phyloP scores from a whole-genome alignment of 2,329 filamentous ascomycete genomes.

The Colletotrichum musae region DNA sequence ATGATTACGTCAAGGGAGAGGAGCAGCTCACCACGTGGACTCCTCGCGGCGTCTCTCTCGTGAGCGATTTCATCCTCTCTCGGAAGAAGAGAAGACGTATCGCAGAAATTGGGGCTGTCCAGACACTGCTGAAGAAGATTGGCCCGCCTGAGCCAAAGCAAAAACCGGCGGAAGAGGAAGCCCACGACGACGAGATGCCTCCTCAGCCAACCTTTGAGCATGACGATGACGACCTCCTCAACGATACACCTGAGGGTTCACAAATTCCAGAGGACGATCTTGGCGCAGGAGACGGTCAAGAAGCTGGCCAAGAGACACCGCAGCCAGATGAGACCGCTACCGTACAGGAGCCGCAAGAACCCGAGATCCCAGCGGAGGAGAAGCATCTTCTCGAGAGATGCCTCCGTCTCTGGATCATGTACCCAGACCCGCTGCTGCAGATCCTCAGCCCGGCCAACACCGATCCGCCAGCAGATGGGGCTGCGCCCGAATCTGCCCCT shows the following conservation, averaged over 20 bases:
- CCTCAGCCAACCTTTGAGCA: conserved; percentile 60
- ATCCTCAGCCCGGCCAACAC: conserved; percentile 75
- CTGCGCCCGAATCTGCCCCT: conserved; percentile 61
- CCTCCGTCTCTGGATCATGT: conserved; percentile 75
- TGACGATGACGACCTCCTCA: conserved; percentile 70
- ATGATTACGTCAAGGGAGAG: conserved; percentile 97
- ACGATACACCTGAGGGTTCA: conserved; percentile 69
- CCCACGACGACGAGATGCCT: conserved; percentile 53
- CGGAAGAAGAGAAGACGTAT: conserved; percentile 81
- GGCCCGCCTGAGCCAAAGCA: conserved; percentile 61
- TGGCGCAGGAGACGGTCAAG: conserved; percentile 43
- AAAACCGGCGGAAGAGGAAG: conserved; percentile 50
- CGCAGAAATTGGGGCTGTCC: conserved; percentile 84
- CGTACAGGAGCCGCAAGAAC: conserved; percentile 44
- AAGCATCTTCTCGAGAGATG: conserved; percentile 66
- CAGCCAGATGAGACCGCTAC: conserved; percentile 44
- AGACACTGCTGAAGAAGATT: conserved; percentile 75
- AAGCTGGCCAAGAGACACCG: conserved; percentile 43
- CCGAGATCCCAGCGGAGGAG: conserved; percentile 61
- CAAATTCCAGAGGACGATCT: conserved; percentile 56
- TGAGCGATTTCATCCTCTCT: conserved; percentile 87
- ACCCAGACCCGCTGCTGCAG: conserved; percentile 68
- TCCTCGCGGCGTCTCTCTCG: conserved; percentile 88
- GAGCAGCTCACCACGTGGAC: conserved; percentile 88
- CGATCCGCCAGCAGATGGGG: conserved; percentile 77